Conservation (phyloP, 495 filamentous ascomycete genomes). For the Aspergillus coremiiformis region DNA sequence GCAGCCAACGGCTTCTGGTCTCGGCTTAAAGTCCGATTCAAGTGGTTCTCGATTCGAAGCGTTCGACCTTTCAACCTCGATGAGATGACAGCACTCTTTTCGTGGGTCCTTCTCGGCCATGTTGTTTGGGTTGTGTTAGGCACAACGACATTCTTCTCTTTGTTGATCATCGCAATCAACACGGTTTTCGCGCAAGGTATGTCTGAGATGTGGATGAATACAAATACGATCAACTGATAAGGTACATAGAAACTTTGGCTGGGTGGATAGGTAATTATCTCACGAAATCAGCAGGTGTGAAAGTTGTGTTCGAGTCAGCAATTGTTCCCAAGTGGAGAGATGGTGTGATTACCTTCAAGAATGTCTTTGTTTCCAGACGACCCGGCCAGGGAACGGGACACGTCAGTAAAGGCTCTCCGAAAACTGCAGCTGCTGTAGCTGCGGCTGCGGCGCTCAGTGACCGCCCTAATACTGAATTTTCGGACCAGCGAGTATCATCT, state of each 20-base stretch:
- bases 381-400: constrained; percentile 70
- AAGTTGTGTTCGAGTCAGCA: constrained; percentile 94
- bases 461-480: constrained; percentile 13
- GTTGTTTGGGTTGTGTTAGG: constrained; percentile 90
- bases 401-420: constrained; percentile 89
- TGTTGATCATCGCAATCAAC: constrained; percentile 82
- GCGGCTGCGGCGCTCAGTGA: constrained; percentile 59
- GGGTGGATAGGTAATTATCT: constrained; percentile 92
- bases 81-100: constrained; percentile 90
- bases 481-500: constrained; percentile 9
- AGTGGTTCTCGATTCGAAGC: constrained; percentile 94
- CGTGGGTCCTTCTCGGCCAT: constrained; percentile 90
- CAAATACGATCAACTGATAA: constrained; percentile 11
- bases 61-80: constrained; percentile 93
- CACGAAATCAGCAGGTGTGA: constrained; percentile 88
- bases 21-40: constrained; percentile 84
- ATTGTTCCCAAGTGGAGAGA: constrained; percentile 93
- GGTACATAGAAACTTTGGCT: constrained; percentile 70
- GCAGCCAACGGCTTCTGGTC: constrained; percentile 92
- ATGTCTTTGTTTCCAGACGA: constrained; percentile 89
- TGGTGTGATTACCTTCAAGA: constrained; percentile 91
- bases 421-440: constrained; percentile 77
- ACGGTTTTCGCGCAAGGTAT: constrained; percentile 91
- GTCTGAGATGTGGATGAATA: constrained; percentile 8
- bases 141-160: constrained; percentile 94